Conservation (phyloP, 2,329 filamentous ascomycete genomes). For the Phaeoacremonium minimum region DNA sequence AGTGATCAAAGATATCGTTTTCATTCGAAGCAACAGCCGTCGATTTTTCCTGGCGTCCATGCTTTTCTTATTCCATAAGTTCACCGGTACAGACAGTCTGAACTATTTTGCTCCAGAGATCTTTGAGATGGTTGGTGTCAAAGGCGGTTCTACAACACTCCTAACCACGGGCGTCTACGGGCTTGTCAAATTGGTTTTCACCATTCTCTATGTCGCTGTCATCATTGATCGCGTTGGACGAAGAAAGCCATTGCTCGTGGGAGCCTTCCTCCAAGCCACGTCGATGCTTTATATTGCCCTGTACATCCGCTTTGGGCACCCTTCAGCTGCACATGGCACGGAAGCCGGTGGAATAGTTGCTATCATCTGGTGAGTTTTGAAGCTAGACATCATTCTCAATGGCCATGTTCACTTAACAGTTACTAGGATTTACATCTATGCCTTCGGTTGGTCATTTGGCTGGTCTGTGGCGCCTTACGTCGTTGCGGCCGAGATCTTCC, state of each 20-base stretch:
- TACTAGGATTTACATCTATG: conserved; percentile 14
- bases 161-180: conserved; percentile 28
- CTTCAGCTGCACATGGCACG: conserved; percentile 23
- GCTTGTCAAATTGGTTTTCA: conserved; percentile 18
- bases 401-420: no score
- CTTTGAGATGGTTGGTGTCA: conserved; percentile 32
- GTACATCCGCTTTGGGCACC: conserved; percentile 27
- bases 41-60: conserved; percentile 17
- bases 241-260: conserved; percentile 18
- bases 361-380: conserved; percentile 25
- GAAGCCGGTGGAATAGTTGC: conserved; percentile 32
- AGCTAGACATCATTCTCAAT: no score
- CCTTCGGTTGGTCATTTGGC: conserved; percentile 17
- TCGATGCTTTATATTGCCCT: conserved; percentile 22
- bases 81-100: conserved; percentile 32
- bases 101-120: conserved; percentile 35
- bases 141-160: conserved; percentile 20
- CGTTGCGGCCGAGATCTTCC: conserved; percentile 26
- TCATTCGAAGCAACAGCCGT: conserved; percentile 16
- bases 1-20: conserved; percentile 17
- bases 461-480: conserved; percentile 19
- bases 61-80: conserved; percentile 32
- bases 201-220: conserved; percentile 22
- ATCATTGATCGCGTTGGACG: conserved; percentile 23
- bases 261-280: conserved; percentile 16